Evolutionary conservation across 352 stramenopile genomes (phyloP), one percentile per base, ranked within the genome.

Genomic region (Pythium oligandrum): DNA sequence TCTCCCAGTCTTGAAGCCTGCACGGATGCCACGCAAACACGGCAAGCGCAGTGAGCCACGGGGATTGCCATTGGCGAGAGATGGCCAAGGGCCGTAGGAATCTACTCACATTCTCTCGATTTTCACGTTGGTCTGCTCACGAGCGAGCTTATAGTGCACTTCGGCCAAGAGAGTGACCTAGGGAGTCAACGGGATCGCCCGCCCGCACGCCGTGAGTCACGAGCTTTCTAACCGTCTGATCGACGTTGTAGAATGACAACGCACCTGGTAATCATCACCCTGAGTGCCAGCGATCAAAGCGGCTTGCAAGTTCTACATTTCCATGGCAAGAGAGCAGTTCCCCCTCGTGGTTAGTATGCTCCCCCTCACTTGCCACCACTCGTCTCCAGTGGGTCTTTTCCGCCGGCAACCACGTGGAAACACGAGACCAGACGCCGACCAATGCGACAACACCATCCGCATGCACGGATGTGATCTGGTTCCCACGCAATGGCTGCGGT

Each of bases 1-100:
- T 78, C 63, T 94, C 81, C 83, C 83, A 94, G 55, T 92, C 83
- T 62, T 90, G 78, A 32, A 89, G 59, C 81, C 83, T 94, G 49
- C 46, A 42, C 12, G 38, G 12, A 42, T 42, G 12, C 38, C 38
- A 42, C 38, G 7, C 12, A 10, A 34, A 5, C 32, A 52, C 11
- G 69, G 55, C 31, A 35, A 12, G 7, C 30, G 3, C 3, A n/a
- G 17, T 11, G 34, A 49, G 43, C 43, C 43, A 48, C 43, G 6
- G 10, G 35, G 5, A 45, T 8, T 36, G 11, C 44, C 7, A 54
- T 48, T 57, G 43, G 30, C 49, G 45, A 43, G 17, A 56, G 6
- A 46, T 12, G 10, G 17, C 26, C 34, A 12, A 40, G 32, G 11
- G 43, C 43, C 12, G 45, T 30, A 42, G 7, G 38, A 42, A 12